Evolutionary conservation across 1,139 yeast genomes (phyloP), one percentile per base, ranked within the genome.

Genomic region (Pichia sp.): DNA sequence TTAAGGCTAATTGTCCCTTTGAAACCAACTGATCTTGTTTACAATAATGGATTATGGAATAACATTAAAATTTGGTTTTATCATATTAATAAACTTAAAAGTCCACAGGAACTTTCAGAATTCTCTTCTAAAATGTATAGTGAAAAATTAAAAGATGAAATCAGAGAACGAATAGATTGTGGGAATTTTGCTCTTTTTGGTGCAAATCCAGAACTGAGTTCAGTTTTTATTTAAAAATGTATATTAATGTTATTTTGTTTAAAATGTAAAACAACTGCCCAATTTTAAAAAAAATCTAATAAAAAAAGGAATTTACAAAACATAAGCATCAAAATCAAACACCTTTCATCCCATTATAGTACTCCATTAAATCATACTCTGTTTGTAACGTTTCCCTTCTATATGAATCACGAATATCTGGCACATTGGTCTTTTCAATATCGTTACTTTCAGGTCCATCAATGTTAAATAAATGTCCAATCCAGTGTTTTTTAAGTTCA

Each of bases 371-470:
- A 42, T 77, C 82, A 48, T 79, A 70, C 66, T 92, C 98, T 44
- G 89, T 85, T 46, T 74, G 67, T 52, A 85, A 72, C 0, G 97
- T 89, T 57, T 89, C 96, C 52, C 78, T 77, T 63, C 98, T 76
- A 65, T 85, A 92, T 23, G 82, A 78, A 37, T 85, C 77, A 60
- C 98, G 78, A 46, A 90, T 83, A 57, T 84, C 82, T 3, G 99
- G 98, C 44, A 94, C 96, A 63, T 94, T 94, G 8, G 97, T 86
- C 72, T 90, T 92, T 59, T 87, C 96, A 48, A 92, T 80, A 59
- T 86, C 89, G 61, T 89, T 89, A 5, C 96, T 96, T 25, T 74
- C 46, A 23, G 80, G 76, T 9, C 95, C 96, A 0, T 76, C 74
- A 29, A 62, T 53, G 55, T 72, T 72, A 65, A 76, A 89, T 51